A percentile compares a stretch with the other conserved stretches of the same genome.
phyloP scores from a whole-genome alignment of 176 grass and related monocot genomes.

The Alloteropsis semialata region DNA sequence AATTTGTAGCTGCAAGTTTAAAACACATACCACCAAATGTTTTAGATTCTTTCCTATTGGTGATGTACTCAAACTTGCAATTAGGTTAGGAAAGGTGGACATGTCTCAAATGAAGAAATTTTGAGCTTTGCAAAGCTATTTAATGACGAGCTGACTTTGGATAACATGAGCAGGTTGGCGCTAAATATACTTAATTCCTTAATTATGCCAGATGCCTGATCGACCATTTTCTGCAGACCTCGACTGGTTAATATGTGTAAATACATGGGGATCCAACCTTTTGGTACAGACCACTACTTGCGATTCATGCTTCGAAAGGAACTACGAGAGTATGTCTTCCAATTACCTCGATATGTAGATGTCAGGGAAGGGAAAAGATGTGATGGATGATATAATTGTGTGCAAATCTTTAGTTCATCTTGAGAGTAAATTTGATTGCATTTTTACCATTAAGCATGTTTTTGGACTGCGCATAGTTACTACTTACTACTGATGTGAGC shows the following conservation, averaged over 20 bases:
- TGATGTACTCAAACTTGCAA: conserved; percentile 37
- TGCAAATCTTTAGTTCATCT: background rate
- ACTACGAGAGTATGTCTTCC: conserved; percentile 66
- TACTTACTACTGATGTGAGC: background rate
- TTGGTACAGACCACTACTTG: conserved; percentile 92
- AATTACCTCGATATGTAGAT: conserved; percentile 6
- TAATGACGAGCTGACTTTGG: conserved; percentile 96
- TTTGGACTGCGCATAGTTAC: background rate
- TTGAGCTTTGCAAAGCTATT: conserved; percentile 95
- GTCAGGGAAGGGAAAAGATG: conserved; percentile 10
- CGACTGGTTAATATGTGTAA: conserved; percentile 98
- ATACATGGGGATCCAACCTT: conserved; percentile 95
- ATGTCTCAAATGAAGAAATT: conserved; percentile 93
- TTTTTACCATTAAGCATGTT: conserved; percentile 4
- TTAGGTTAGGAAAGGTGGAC: conserved; percentile 88
- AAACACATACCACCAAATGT: background rate
- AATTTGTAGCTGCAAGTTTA: conserved; percentile 20
- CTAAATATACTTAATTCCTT: conserved; percentile 17
- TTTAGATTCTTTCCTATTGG: background rate
- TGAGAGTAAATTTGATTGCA: background rate
- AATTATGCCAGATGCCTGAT: conserved; percentile 16
- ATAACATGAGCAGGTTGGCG: conserved; percentile 87
- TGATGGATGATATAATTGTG: background rate
- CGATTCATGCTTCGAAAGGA: conserved; percentile 92
- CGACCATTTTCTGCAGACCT: conserved; percentile 53